Conservation (phyloP, 2,329 filamentous ascomycete genomes). For the Rhytidhysteron rufulum region DNA sequence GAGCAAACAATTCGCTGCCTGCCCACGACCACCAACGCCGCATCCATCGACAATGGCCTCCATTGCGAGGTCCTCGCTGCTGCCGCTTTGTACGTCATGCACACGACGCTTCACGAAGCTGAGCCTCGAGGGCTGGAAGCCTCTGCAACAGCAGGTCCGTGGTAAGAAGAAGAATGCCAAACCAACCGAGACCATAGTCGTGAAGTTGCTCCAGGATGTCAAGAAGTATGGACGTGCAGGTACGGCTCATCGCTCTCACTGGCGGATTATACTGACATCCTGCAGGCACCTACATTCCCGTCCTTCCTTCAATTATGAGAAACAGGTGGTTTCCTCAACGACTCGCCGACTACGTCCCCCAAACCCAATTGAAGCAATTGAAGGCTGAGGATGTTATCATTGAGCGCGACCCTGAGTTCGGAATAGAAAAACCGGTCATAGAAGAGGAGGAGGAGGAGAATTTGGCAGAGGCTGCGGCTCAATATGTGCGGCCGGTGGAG, state of each 20-base stretch:
- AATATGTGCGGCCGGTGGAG: conserved; percentile 36
- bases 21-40: conserved; percentile 4
- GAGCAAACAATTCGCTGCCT: conserved; percentile 14
- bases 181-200: conserved; percentile 42
- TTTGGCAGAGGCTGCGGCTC: conserved; percentile 14
- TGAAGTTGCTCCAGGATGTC: conserved; percentile 51
- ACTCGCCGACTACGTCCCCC: conserved; percentile 51
- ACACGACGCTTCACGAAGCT: conserved; percentile 30
- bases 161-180: conserved; percentile 45
- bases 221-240: conserved; percentile 46
- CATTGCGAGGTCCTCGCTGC: conserved; percentile 24
- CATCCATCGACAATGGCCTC: conserved; percentile 29
- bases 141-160: conserved; percentile 36
- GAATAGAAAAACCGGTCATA: conserved; percentile 22
- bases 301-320: conserved; percentile 52
- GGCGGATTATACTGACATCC: conserved; percentile 13
- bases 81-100: conserved; percentile 38
- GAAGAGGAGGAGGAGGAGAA: conserved; percentile 20
- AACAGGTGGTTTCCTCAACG: conserved; percentile 51
- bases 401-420: conserved; percentile 47
- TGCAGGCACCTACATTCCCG: conserved; percentile 51
- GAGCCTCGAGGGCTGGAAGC: conserved; percentile 21
- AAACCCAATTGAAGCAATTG: conserved; percentile 42
- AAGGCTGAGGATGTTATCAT: conserved; percentile 42
- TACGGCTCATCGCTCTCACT: conserved; percentile 12